Evolutionary conservation across 495 filamentous ascomycete genomes (phyloP).

Genomic region (Penicillium cataractarum): DNA sequence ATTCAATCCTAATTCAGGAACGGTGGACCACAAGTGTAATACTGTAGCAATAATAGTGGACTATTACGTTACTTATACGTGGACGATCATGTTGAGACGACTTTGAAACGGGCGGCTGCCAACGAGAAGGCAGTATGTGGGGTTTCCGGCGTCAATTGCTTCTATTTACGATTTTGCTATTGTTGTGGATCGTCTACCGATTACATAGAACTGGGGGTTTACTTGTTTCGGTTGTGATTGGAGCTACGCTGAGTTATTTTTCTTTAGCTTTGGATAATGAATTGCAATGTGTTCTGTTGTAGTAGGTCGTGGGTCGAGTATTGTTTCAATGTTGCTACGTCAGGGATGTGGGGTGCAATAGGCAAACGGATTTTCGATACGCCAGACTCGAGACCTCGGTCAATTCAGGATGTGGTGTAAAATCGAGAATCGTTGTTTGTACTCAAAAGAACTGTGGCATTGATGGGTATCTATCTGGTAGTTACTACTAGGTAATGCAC

Average conservation of each 20-base stretch:
- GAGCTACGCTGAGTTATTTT: constrained; percentile 3
- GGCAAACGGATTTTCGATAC: constrained; percentile 18
- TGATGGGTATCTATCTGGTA: too few relatives aligned
- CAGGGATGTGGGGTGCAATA: constrained; percentile 9
- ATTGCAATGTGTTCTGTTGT: not conserved
- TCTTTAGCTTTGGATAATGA: not conserved
- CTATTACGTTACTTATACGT: too few relatives aligned
- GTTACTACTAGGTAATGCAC: too few relatives aligned
- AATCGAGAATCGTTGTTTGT: too few relatives aligned
- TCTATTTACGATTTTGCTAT: constrained; percentile 5
- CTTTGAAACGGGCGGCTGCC: constrained; percentile 10
- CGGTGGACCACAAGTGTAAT: not conserved
- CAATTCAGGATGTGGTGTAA: not conserved
- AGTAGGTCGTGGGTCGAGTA: not conserved
- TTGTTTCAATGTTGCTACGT: not conserved
- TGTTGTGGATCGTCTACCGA: not conserved
- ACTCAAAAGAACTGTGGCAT: too few relatives aligned
- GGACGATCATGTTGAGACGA: constrained; percentile 9
- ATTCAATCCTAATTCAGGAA: not conserved
- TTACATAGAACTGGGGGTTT: not conserved
- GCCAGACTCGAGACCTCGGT: not conserved
- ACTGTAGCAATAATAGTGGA: too few relatives aligned
- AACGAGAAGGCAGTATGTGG: not conserved
- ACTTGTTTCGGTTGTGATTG: not conserved
- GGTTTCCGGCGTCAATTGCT: not conserved